Evolutionary conservation across 2,329 filamentous ascomycete genomes (phyloP).

Genomic region (Ophiocordyceps polyrhachis-furcata): DNA sequence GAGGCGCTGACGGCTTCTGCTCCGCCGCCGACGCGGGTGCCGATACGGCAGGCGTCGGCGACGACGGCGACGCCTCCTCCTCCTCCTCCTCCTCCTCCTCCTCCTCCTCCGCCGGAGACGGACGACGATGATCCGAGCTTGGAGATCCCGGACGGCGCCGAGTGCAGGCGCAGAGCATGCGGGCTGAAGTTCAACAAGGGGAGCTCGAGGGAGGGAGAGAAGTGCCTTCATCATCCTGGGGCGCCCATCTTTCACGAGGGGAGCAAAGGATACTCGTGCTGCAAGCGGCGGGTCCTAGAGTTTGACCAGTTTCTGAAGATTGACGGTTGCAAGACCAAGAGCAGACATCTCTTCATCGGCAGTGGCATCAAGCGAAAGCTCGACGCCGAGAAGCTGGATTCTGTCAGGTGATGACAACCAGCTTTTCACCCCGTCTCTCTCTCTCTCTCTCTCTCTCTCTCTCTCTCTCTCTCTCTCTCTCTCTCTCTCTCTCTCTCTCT

Average conservation of each 20-base stretch:
- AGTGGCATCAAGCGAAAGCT: slow-evolving; percentile 45
- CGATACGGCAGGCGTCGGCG: slow-evolving; percentile 11
- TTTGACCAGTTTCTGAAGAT: slow-evolving; percentile 98
- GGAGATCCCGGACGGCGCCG: slow-evolving; percentile 53
- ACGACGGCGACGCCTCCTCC: slow-evolving; percentile 30
- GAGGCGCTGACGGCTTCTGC: slow-evolving; percentile 29
- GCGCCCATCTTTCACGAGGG: slow-evolving; percentile 92
- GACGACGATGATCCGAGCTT: slow-evolving; percentile 71
- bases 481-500: no score
- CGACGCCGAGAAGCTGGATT: slow-evolving; percentile 47
- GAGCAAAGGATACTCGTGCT: slow-evolving; percentile 94
- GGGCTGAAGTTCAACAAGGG: slow-evolving; percentile 44
- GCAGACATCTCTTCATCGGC: slow-evolving; percentile 68
- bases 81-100: slow-evolving; percentile 28
- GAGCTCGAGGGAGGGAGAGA: slow-evolving; percentile 45
- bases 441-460: no score
- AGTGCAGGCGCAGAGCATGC: slow-evolving; percentile 65
- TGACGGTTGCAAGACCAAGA: slow-evolving; percentile 70
- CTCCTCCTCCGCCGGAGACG: slow-evolving; percentile 52
- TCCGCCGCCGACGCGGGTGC: slow-evolving; percentile 21
- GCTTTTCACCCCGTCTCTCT: neutral
- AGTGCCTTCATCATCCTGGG: slow-evolving; percentile 78
- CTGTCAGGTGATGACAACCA: slow-evolving; percentile 42
- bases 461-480: no score
- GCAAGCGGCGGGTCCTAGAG: slow-evolving; percentile 84